Evolutionary conservation across 495 filamentous ascomycete genomes (phyloP).

Genomic region (Podospora appendiculata): DNA sequence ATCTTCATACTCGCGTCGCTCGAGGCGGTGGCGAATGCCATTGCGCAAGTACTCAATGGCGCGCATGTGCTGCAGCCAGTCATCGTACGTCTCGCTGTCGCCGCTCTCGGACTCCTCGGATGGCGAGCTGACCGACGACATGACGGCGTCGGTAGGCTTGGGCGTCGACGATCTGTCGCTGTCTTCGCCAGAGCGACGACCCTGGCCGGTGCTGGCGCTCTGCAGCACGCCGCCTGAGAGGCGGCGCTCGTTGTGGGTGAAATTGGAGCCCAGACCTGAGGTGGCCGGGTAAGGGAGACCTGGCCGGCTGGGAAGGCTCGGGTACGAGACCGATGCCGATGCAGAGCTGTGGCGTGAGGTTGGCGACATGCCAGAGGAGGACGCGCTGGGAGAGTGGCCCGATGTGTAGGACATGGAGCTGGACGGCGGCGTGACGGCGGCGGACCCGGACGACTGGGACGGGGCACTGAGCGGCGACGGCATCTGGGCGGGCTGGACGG

Average conservation of each 20-base stretch:
- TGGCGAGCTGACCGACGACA: slow-evolving; percentile 32
- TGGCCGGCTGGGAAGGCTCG: slow-evolving; percentile 49
- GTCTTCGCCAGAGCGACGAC: neutral
- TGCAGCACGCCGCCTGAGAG: slow-evolving; percentile 83
- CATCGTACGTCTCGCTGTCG: slow-evolving; percentile 50
- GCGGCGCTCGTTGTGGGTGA: slow-evolving; percentile 73
- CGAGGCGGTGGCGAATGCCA: slow-evolving; percentile 57
- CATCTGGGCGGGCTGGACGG: slow-evolving; percentile 52
- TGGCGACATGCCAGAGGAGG: slow-evolving; percentile 55
- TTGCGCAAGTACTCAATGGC: slow-evolving; percentile 67
- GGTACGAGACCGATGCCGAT: slow-evolving; percentile 61
- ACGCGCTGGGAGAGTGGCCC: slow-evolving; percentile 72
- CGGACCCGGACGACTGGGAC: slow-evolving; percentile 56
- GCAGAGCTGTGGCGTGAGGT: slow-evolving; percentile 53
- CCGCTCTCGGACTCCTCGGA: slow-evolving; percentile 37
- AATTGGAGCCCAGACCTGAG: slow-evolving; percentile 73
- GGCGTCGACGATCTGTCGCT: slow-evolving; percentile 23
- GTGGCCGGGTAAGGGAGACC: slow-evolving; percentile 62
- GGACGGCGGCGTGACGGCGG: slow-evolving; percentile 86
- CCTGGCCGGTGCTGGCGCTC: slow-evolving; percentile 46
- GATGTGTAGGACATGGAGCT: slow-evolving; percentile 78
- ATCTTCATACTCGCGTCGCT: slow-evolving; percentile 53
- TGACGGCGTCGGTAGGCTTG: slow-evolving; percentile 34
- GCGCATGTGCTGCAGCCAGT: slow-evolving; percentile 79
- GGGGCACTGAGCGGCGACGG: slow-evolving; percentile 55